Evolutionary conservation across 2,329 filamentous ascomycete genomes (phyloP).

Genomic region (Sarocladiaceae sp.): DNA sequence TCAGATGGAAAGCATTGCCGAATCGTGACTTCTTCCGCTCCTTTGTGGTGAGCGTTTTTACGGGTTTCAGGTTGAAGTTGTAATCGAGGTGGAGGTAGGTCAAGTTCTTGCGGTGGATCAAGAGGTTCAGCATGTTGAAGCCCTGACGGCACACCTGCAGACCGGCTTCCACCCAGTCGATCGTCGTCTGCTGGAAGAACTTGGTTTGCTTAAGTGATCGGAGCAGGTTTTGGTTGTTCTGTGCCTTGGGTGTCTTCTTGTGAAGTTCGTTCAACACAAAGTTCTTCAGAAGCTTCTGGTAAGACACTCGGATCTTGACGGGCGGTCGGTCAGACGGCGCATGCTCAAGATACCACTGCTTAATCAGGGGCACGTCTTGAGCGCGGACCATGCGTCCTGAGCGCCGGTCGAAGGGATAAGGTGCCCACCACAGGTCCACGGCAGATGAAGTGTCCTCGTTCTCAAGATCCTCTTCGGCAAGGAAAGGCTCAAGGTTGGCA

Average conservation of each 20-base stretch:
- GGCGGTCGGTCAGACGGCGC: slow-evolving; percentile 78
- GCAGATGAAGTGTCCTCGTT: slow-evolving; percentile 85
- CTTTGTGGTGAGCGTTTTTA: slow-evolving; percentile 97
- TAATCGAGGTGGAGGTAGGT: slow-evolving; percentile 98
- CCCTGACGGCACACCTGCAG: slow-evolving; percentile 96
- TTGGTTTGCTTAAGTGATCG: slow-evolving; percentile 91
- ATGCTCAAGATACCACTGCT: slow-evolving; percentile 98
- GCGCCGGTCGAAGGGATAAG: slow-evolving; percentile 88
- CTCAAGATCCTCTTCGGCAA: slow-evolving; percentile 82
- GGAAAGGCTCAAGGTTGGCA: slow-evolving; percentile 74
- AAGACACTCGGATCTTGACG: slow-evolving; percentile 95
- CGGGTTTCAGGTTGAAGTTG: slow-evolving; percentile 98
- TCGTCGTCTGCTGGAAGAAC: slow-evolving; percentile 98
- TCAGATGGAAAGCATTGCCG: slow-evolving; percentile 97
- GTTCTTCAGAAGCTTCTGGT: slow-evolving; percentile 94
- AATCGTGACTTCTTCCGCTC: slow-evolving; percentile 99
- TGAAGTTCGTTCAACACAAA: slow-evolving; percentile 96
- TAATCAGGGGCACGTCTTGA: slow-evolving; percentile 92
- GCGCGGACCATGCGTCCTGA: slow-evolving; percentile 95
- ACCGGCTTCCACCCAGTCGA: slow-evolving; percentile 98
- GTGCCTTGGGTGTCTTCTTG: slow-evolving; percentile 89
- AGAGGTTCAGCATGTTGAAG: slow-evolving; percentile 97
- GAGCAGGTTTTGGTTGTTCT: slow-evolving; percentile 89
- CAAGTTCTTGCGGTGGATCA: slow-evolving; percentile 97
- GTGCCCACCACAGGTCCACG: slow-evolving; percentile 96